Percentiles rank a stretch among this genome's conserved stretches.
These are phyloP conservation scores for Yamadazyma mexicana DNA, from an alignment of 1,139 yeast species.

Conservation along the genomic window DNA sequence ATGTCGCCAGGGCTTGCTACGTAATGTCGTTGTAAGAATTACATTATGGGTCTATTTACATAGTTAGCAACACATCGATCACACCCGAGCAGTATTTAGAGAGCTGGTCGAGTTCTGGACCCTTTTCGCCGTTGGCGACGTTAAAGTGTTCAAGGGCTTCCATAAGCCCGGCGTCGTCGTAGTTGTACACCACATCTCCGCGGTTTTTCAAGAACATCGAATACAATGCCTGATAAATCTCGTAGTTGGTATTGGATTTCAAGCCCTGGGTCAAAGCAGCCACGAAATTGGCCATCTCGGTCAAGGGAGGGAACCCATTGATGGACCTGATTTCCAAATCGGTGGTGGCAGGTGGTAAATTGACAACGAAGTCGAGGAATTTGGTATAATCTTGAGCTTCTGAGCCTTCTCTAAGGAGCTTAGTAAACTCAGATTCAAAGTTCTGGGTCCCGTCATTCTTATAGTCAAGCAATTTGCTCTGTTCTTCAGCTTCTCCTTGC, in stretches of 20 bases:
- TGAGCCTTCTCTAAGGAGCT: constrained; percentile 54
- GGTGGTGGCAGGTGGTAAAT: constrained; percentile 71
- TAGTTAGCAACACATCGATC: constrained; percentile 55
- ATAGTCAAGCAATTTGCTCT: constrained; percentile 28
- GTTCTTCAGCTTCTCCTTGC: constrained; percentile 18
- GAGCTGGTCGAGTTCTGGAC: constrained; percentile 58
- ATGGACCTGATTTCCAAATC: constrained; percentile 88
- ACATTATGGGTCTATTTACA: constrained; percentile 16
- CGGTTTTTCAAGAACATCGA: constrained; percentile 73
- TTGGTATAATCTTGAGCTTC: constrained; percentile 38
- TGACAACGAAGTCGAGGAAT: constrained; percentile 58
- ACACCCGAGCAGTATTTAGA: constrained; percentile 87
- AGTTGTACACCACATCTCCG: constrained; percentile 72
- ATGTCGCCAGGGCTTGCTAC: background rate
- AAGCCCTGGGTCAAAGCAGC: constrained; percentile 65
- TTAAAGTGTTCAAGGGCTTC: constrained; percentile 38
- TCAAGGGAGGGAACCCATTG: constrained; percentile 59
- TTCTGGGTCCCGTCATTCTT: constrained; percentile 24
- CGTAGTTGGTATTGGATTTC: constrained; percentile 59
- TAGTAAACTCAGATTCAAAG: constrained; percentile 78
- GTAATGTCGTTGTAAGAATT: background rate
- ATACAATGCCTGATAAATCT: constrained; percentile 76
- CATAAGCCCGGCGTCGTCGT: constrained; percentile 35
- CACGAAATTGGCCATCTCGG: constrained; percentile 66
- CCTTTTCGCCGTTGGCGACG: constrained; percentile 34